Evolutionary conservation across 257 asterid genomes (phyloP), one percentile per base, ranked within the genome.

Genomic region (Forsythia suspensa): DNA sequence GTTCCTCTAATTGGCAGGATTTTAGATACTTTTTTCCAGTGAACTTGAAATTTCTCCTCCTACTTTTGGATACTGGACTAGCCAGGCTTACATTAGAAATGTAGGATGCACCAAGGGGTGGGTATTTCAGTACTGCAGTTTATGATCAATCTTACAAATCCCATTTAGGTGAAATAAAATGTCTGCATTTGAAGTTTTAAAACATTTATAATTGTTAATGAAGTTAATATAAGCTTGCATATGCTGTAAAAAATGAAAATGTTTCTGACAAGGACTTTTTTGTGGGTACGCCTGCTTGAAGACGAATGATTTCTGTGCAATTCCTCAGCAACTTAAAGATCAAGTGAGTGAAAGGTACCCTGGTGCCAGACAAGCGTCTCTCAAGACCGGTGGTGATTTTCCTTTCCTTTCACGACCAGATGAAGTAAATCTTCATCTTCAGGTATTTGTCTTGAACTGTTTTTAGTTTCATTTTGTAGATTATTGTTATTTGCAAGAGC

Each of bases 391-490:
- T 46, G 97, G 99, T 43, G 98, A 92, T 84, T 94, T 94, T 77
- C 99, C 98, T 73, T 96, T 96, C 81, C 99, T 94, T 81, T 96
- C 98, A 7, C 88, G 97, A 37, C 89, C 99, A 0, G 99, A 91
- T 84, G 99, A 96, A 94, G 94, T 96, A 76, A 94, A 92, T 87
- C 97, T 94, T 81, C 97, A 96, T 84, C 99, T 96, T 86, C 99
- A 92, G 99, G 99, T 94, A 85, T 24, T n/a, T 52, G n/a, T 68
- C 29, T 41, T 48, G 24, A 11, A 72, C 4, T 11, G 5, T 29
- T 34, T 10, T 8, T 3, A 6, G 13, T 67, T 68, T 79, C 34
- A 29, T 29, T 29, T 1, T 1, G 34, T 29, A 29, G 34, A 29
- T 29, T 29, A 29, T 29, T 29, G 34, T 29, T 29, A 29, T 29